Conservation (phyloP, 1,139 yeast species). For the Geotrichum citri-aurantii region DNA sequence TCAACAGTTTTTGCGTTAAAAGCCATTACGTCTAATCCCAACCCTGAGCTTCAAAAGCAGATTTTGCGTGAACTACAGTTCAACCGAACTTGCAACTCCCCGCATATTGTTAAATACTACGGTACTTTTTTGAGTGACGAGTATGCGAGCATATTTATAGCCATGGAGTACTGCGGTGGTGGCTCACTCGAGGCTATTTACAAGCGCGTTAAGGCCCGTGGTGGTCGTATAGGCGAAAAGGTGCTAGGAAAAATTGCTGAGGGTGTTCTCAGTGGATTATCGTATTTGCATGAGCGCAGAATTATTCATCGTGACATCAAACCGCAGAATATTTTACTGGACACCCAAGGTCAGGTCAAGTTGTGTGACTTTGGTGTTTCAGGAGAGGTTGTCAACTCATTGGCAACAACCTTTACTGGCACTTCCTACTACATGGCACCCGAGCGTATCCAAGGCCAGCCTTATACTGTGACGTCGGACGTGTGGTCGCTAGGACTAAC, state of each 20-base stretch:
- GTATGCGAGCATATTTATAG: slow-evolving; percentile 73
- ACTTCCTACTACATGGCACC: slow-evolving; percentile 99
- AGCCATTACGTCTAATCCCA: slow-evolving; percentile 72
- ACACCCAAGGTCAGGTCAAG: slow-evolving; percentile 72
- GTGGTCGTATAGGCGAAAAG: slow-evolving; percentile 86
- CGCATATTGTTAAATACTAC: slow-evolving; percentile 82
- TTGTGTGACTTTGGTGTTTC: slow-evolving; percentile 98
- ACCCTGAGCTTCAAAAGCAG: slow-evolving; percentile 73
- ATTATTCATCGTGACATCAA: slow-evolving; percentile 88
- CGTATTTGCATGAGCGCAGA: slow-evolving; percentile 78
- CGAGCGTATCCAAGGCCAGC: slow-evolving; percentile 90
- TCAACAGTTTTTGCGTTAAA: slow-evolving; percentile 75
- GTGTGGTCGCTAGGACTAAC: slow-evolving; percentile 96
- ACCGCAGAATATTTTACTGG: slow-evolving; percentile 83
- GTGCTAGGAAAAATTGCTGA: slow-evolving; percentile 87
- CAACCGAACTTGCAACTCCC: slow-evolving; percentile 74
- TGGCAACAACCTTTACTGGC: slow-evolving; percentile 95
- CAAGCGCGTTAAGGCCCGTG: slow-evolving; percentile 53
- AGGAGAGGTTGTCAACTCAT: slow-evolving; percentile 90
- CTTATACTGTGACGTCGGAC: slow-evolving; percentile 90
- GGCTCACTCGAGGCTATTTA: slow-evolving; percentile 86
- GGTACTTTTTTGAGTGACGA: slow-evolving; percentile 82
- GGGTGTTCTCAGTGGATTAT: slow-evolving; percentile 73
- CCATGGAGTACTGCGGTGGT: slow-evolving; percentile 98
- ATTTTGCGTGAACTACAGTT: slow-evolving; percentile 84